Percentiles rank a stretch among this genome's conserved stretches.
Conservation (phyloP, 2,329 filamentous ascomycete genomes). For the Didymellaceae sp. region DNA sequence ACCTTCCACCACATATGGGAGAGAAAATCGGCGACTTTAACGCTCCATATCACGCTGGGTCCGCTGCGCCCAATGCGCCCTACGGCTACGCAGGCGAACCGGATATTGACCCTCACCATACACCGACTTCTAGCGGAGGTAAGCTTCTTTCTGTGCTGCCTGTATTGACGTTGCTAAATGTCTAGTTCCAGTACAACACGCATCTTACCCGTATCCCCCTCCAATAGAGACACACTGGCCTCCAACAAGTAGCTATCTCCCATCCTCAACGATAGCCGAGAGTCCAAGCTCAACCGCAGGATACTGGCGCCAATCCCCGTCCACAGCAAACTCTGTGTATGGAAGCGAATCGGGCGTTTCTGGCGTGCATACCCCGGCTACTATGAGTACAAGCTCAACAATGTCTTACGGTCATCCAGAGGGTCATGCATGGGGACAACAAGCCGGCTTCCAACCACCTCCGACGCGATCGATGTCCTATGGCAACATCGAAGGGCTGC, state of each 20-base stretch:
- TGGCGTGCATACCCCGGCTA: conserved; percentile 42
- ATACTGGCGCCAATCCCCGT: conserved; percentile 46
- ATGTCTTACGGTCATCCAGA: conserved; percentile 46
- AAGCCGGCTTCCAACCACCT: conserved; percentile 39
- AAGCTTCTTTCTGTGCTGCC: conserved; percentile 1
- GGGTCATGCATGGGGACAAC: conserved; percentile 35
- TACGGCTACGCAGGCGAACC: conserved; percentile 37
- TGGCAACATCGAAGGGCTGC: conserved; percentile 47
- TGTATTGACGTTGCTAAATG: conserved; percentile 21
- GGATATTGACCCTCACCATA: conserved; percentile 37
- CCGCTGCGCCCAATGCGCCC: conserved; percentile 23
- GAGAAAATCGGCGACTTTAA: conserved; percentile 45
- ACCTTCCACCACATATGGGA: conserved; percentile 30
- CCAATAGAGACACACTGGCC: conserved; percentile 48
- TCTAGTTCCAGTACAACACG: conserved; percentile 42
- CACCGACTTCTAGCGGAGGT: conserved; percentile 35
- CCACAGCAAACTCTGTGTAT: conserved; percentile 43
- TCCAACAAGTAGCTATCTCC: conserved; percentile 38
- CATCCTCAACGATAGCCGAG: conserved; percentile 46
- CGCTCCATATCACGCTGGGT: conserved; percentile 29
- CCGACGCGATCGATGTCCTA: conserved; percentile 50
- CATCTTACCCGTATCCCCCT: conserved; percentile 43
- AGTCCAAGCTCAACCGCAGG: conserved; percentile 40
- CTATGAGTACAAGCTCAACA: conserved; percentile 46
- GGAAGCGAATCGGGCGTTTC: conserved; percentile 47